These are phyloP conservation scores for Oryza meridionalis DNA, from an alignment of 176 grass and related monocot species.

Conservation along the genomic window DNA sequence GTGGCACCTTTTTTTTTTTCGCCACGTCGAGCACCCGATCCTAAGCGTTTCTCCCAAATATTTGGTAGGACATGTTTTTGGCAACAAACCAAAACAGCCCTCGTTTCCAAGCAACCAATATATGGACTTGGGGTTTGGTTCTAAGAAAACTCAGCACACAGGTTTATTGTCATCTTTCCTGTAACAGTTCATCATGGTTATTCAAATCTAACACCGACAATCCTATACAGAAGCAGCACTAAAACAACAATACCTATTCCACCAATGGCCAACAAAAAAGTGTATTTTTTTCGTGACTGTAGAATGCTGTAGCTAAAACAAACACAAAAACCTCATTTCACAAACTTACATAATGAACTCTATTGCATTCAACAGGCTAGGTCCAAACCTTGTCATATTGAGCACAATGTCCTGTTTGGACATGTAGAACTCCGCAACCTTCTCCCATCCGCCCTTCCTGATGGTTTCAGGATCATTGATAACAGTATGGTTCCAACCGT, in stretches of 20 bases:
- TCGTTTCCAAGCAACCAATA: background rate
- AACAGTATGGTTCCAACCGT: slow-evolving; percentile 54
- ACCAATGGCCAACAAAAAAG: background rate
- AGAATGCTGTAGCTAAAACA: slow-evolving; percentile 13
- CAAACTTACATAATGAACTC: slow-evolving; percentile 52
- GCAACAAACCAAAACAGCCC: too few species aligned
- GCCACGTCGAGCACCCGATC: too few species aligned
- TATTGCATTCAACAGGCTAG: slow-evolving; percentile 51
- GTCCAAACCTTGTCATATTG: slow-evolving; percentile 67
- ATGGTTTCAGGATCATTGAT: slow-evolving; percentile 66
- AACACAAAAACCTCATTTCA: background rate
- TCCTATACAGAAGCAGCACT: slow-evolving; percentile 37
- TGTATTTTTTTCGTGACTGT: slow-evolving; percentile 21
- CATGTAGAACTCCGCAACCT: slow-evolving; percentile 61
- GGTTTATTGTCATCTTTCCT: background rate
- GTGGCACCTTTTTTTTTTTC: too few species aligned
- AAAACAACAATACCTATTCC: slow-evolving; percentile 19
- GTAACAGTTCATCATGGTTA: slow-evolving; percentile 15
- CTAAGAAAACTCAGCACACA: background rate
- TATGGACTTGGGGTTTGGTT: background rate
- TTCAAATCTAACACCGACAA: slow-evolving; percentile 23
- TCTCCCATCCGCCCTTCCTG: slow-evolving; percentile 54
- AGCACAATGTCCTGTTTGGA: slow-evolving; percentile 67
- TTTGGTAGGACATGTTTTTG: too few species aligned
- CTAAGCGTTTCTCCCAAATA: too few species aligned